These are phyloP conservation scores for Trichoderma cornu-damae DNA, from an alignment of 2,329 filamentous ascomycete genomes.

Conservation along the genomic window DNA sequence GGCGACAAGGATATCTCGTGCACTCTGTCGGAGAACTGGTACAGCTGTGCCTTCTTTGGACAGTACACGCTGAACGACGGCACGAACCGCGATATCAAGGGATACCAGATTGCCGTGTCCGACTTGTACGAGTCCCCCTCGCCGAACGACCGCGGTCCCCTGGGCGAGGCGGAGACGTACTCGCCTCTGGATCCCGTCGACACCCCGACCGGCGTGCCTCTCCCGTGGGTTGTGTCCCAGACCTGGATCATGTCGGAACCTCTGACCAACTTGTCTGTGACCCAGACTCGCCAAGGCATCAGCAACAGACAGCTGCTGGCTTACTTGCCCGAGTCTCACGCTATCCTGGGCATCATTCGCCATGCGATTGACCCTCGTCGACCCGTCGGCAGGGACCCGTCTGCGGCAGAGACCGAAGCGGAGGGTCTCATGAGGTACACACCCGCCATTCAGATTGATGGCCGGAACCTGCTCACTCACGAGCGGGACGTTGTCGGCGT, in stretches of 20 bases:
- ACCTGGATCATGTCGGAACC: conserved; percentile 74
- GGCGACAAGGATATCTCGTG: conserved; percentile 67
- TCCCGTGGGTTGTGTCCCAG: conserved; percentile 74
- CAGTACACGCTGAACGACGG: conserved; percentile 54
- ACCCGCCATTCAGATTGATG: conserved; percentile 76
- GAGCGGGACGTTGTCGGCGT: conserved; percentile 75
- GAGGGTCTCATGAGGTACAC: conserved; percentile 76
- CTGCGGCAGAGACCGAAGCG: conserved; percentile 64
- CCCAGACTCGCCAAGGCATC: conserved; percentile 88
- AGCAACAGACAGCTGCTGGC: conserved; percentile 76
- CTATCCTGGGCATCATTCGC: conserved; percentile 75
- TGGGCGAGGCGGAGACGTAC: conserved; percentile 65
- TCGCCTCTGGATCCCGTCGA: conserved; percentile 69
- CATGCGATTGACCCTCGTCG: conserved; percentile 77
- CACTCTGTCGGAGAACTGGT: conserved; percentile 90
- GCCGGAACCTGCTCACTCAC: conserved; percentile 75
- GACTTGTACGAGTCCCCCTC: conserved; percentile 86
- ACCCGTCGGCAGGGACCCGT: conserved; percentile 79
- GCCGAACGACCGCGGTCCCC: conserved; percentile 77
- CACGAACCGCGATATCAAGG: conserved; percentile 58
- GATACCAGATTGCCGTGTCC: conserved; percentile 77
- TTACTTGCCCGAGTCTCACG: conserved; percentile 65
- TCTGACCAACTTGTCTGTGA: conserved; percentile 75
- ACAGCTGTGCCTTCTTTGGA: conserved; percentile 74
- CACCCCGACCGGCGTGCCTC: conserved; percentile 47